Evolutionary conservation across 106 monocot species (phyloP).

Genomic region (Vanilla planifolia): DNA sequence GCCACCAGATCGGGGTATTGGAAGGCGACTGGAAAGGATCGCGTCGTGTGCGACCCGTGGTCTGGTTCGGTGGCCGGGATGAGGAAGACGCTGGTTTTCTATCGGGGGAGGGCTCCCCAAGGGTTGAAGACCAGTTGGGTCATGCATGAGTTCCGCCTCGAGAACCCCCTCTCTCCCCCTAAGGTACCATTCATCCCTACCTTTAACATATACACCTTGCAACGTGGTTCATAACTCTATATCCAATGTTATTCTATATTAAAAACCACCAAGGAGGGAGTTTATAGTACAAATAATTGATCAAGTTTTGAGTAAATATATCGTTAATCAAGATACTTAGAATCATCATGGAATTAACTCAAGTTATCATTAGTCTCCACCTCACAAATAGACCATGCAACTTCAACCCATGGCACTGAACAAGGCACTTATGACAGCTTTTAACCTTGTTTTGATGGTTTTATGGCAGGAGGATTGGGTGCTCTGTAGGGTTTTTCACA

Average conservation of each 20-base stretch:
- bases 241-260: too few species aligned
- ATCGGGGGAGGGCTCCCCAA: constrained; percentile 20
- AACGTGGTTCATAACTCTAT: too few species aligned
- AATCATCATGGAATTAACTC: not conserved
- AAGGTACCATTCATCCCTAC: constrained; percentile 9
- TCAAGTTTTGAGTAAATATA: too few species aligned
- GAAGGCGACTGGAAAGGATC: constrained; percentile 30
- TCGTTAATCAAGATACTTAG: not conserved
- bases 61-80: constrained; percentile 10
- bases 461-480: constrained; percentile 55
- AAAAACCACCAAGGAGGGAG: too few species aligned
- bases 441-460: too few species aligned
- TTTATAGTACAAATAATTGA: too few species aligned
- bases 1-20: constrained; percentile 23
- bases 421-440: too few species aligned
- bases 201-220: not conserved
- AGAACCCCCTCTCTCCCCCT: constrained; percentile 12
- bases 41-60: constrained; percentile 1
- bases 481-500: constrained; percentile 45
- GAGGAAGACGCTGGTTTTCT: constrained; percentile 29
- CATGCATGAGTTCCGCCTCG: constrained; percentile 29
- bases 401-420: too few species aligned
- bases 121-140: constrained; percentile 23
- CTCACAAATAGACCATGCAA: too few species aligned
- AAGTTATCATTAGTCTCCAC: too few species aligned